A percentile compares a stretch with the other conserved stretches of the same genome.
Conservation (phyloP, 306 rosid genomes). For the Urtica urens region DNA sequence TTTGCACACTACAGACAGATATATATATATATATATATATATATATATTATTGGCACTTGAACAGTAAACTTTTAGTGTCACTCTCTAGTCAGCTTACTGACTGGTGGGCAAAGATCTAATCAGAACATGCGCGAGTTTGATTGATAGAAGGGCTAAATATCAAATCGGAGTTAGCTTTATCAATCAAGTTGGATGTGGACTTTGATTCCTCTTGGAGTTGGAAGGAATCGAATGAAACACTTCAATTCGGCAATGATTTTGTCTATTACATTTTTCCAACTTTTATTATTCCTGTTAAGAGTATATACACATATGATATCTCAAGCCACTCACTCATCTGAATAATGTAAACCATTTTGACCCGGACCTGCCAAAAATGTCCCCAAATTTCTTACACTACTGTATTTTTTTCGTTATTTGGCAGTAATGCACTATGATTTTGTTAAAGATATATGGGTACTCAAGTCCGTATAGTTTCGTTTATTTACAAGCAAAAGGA, state of each 20-base stretch:
- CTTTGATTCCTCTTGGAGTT: background rate
- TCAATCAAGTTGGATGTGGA: background rate
- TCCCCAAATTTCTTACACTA: slow-evolving; percentile 4
- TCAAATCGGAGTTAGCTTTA: slow-evolving; percentile 1
- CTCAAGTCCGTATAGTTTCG: background rate
- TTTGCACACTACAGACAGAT: too few relatives aligned
- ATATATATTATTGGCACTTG: too few relatives aligned
- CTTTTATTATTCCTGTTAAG: too few relatives aligned
- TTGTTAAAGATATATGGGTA: background rate
- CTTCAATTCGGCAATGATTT: slow-evolving; percentile 17
- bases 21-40: too few relatives aligned
- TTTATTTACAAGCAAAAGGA: background rate
- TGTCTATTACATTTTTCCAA: slow-evolving; percentile 1
- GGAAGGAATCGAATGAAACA: background rate
- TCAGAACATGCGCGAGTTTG: slow-evolving; percentile 2
- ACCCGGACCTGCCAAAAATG: slow-evolving; percentile 7
- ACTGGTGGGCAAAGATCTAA: slow-evolving; percentile 6
- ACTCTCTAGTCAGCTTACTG: background rate
- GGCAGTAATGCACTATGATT: background rate
- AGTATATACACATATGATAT: too few relatives aligned
- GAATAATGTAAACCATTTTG: slow-evolving; percentile 8
- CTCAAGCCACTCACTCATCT: background rate
- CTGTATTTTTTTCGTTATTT: background rate
- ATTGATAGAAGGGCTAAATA: background rate
- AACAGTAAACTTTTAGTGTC: too few relatives aligned